A percentile compares a stretch with the other conserved stretches of the same genome.
Evolutionary conservation across 345 rosid species (phyloP).

Genomic region (Eucalyptus regnans): DNA sequence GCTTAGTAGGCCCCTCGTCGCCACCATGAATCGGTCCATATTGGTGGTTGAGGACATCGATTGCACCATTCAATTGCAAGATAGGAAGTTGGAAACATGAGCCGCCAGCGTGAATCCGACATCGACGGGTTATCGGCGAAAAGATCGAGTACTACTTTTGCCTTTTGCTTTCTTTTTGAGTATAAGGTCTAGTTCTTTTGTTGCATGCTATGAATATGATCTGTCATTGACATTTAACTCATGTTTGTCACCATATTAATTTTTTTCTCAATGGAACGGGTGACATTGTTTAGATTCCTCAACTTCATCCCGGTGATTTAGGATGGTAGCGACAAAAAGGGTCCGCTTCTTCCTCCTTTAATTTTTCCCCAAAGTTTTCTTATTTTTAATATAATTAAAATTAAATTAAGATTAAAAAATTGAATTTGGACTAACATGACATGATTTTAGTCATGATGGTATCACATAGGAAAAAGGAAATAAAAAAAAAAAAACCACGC

Average conservation of each 20-base stretch:
- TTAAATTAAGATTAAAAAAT: no score
- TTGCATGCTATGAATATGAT: neutral
- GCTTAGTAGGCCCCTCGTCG: neutral
- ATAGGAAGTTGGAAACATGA: neutral
- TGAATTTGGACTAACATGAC: no score
- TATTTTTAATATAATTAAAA: no score
- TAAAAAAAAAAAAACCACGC: fast-evolving
- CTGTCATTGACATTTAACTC: fast-evolving
- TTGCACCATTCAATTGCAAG: neutral
- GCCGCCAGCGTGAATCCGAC: neutral
- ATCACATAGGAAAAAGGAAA: no score
- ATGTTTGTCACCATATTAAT: no score
- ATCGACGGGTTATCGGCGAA: no score
- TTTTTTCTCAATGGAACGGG: neutral
- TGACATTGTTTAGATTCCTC: slow-evolving; percentile 24
- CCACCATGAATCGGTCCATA: neutral
- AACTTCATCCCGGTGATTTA: slow-evolving; percentile 20
- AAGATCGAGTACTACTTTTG: neutral
- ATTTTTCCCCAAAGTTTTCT: neutral
- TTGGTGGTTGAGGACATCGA: slow-evolving; percentile 4
- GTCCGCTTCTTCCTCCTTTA: neutral
- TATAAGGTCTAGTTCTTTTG: neutral
- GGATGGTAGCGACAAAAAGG: no score
- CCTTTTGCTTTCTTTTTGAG: neutral
- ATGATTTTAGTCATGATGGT: no score